Percentiles rank a stretch among this genome's conserved stretches.
These are phyloP conservation scores for Hypoxylon sp. DNA, from an alignment of 2,329 filamentous ascomycete species.

Conservation along the genomic window DNA sequence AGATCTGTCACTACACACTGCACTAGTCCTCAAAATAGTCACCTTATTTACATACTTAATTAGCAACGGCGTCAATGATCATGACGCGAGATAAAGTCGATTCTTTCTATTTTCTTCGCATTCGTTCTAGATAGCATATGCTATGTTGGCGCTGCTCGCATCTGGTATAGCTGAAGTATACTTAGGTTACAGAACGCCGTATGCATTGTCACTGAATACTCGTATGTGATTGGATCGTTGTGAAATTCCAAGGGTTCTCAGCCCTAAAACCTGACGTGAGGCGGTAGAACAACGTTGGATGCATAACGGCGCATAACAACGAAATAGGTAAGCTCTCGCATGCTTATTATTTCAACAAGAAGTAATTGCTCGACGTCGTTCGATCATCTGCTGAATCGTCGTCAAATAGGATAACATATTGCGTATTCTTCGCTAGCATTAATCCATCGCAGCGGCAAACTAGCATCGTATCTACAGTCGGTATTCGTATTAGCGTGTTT, in stretches of 20 bases:
- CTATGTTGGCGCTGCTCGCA: not conserved
- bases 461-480: slow-evolving; percentile 14
- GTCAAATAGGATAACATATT: not conserved
- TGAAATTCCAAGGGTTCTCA: slow-evolving; percentile 28
- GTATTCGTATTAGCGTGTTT: slow-evolving; percentile 12
- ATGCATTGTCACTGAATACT: slow-evolving; percentile 9
- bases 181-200: slow-evolving; percentile 3
- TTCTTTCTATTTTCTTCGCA: slow-evolving; percentile 2
- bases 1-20: not conserved
- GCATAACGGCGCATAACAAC: slow-evolving; percentile 14
- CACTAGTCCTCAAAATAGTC: not conserved
- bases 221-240: slow-evolving; percentile 26
- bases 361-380: slow-evolving; percentile 18
- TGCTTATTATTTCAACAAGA: not conserved
- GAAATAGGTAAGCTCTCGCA: slow-evolving; percentile 22
- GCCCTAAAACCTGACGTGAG: slow-evolving; percentile 43
- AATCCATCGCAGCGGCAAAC: slow-evolving; percentile 10
- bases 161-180: slow-evolving; percentile 5
- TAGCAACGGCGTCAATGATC: slow-evolving; percentile 4
- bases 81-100: slow-evolving; percentile 7
- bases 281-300: slow-evolving; percentile 19
- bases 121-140: slow-evolving; percentile 9
- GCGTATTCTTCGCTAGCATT: slow-evolving; percentile 7
- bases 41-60: slow-evolving; percentile 15
- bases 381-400: slow-evolving; percentile 12